These are phyloP conservation scores for Sclerotinia glacialis DNA, from an alignment of 2,329 filamentous ascomycete genomes.

Conservation along the genomic window DNA sequence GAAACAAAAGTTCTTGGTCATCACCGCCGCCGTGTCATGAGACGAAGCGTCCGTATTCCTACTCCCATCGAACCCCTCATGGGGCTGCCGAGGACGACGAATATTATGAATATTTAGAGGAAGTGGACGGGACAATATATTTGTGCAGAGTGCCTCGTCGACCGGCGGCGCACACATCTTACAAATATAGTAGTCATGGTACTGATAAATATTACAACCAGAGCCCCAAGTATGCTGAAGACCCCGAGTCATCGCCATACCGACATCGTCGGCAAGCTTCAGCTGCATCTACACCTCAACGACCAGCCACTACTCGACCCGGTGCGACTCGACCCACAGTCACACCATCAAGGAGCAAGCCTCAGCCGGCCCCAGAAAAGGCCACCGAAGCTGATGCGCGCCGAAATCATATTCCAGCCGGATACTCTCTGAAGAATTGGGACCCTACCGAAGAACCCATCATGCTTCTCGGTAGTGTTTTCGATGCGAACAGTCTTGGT, in stretches of 20 bases:
- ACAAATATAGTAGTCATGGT: slow-evolving; percentile 40
- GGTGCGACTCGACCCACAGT: slow-evolving; percentile 31
- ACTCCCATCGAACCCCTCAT: slow-evolving; percentile 41
- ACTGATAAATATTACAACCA: slow-evolving; percentile 41
- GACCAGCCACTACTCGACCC: slow-evolving; percentile 27
- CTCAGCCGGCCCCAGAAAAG: slow-evolving; percentile 43
- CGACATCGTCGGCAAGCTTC: slow-evolving; percentile 35
- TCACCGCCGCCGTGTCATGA: slow-evolving; percentile 33
- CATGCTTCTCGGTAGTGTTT: slow-evolving; percentile 89
- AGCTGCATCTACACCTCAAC: slow-evolving; percentile 35
- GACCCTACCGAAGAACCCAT: slow-evolving; percentile 93
- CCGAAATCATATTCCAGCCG: slow-evolving; percentile 73
- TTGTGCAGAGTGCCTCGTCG: slow-evolving; percentile 23
- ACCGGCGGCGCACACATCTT: slow-evolving; percentile 32
- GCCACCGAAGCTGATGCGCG: slow-evolving; percentile 60
- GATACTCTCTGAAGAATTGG: slow-evolving; percentile 98
- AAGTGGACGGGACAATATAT: slow-evolving; percentile 35
- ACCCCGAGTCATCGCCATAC: slow-evolving; percentile 31
- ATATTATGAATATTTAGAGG: slow-evolving; percentile 38
- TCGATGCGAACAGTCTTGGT: slow-evolving; percentile 93
- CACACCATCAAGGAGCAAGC: slow-evolving; percentile 37
- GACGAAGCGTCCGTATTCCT: slow-evolving; percentile 37
- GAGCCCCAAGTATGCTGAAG: slow-evolving; percentile 36
- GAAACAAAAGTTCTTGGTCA: slow-evolving; percentile 40
- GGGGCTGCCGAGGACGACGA: slow-evolving; percentile 42